A percentile compares a stretch with the other conserved stretches of the same genome.
Evolutionary conservation across 257 asterid genomes (phyloP).

Genomic region (Solanum etuberosum): DNA sequence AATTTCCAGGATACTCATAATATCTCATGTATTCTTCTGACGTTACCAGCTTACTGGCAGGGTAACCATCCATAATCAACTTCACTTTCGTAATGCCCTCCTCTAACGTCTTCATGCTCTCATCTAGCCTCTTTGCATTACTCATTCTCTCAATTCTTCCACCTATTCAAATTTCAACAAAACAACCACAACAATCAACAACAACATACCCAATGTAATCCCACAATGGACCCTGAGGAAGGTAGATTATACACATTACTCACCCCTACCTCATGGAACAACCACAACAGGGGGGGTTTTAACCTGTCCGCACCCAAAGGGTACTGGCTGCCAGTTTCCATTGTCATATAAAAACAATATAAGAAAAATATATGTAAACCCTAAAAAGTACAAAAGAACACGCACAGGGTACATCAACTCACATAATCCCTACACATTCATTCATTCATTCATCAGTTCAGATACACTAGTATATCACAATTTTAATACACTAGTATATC

Average conservation of each 20-base stretch:
- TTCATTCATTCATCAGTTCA: background rate
- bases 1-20: conserved; percentile 14
- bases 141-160: background rate
- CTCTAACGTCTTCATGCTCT: conserved; percentile 1
- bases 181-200: background rate
- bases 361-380: background rate
- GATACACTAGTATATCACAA: background rate
- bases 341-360: background rate
- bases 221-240: background rate
- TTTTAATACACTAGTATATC: background rate
- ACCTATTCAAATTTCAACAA: background rate
- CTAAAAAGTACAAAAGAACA: background rate
- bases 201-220: background rate
- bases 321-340: background rate
- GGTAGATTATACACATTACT: background rate
- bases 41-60: background rate
- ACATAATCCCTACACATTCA: background rate
- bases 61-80: conserved; percentile 8
- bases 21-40: conserved; percentile 12
- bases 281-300: background rate
- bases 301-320: no score
- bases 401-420: background rate
- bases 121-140: background rate
- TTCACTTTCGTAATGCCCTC: conserved; percentile 2
- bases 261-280: background rate